Evolutionary conservation across 75 land plant species (phyloP), one percentile per base, ranked within the genome.

Genomic region (Picea glauca): DNA sequence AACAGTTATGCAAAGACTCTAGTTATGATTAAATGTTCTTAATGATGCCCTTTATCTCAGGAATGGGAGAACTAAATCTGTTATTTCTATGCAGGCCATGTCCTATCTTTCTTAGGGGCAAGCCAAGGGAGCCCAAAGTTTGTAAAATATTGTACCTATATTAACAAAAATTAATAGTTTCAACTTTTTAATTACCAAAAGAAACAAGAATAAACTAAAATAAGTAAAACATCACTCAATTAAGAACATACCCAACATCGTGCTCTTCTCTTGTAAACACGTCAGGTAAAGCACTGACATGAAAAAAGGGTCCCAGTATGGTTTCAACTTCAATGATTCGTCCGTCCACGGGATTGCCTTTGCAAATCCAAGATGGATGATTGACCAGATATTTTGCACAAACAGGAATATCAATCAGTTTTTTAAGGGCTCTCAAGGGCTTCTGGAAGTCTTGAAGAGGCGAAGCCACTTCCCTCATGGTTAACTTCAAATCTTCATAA

Each of bases 251-350:
- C 99, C 99, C 98, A 58, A 94, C 95, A 86, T 96, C 93, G 58
- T 98, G 98, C 76, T 84, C 88, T 50, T 77, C 84, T 62, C 87
- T 85, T 81, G 83, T 86, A 74, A 91, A 94, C 30, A 89, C 72
- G 77, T 96, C 99, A 59, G 99, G 99, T 67, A 96, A 73, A n/a
- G 91, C 95, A 76, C 98, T 94, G 65, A 96, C 91, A 84, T 91
- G 99, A 57, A 96, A 92, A 54, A 94, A 96, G 5, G 99, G 93
- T 35, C 99, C 99, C 80, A 96, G 76, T 56, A 96, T 88, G 64
- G 91, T 94, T 32, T 86, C 80, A 79, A 93, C 79, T 84, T 96
- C 99, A 46, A 96, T 81, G 5, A 85, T 82, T 11, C 98, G 79
- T 33, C 99, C 99, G 67, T 86, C 88, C 77, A 90, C 80, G 33